These are phyloP conservation scores for Circinella minor DNA, from an alignment of 371 early-diverging fungal species.

Conservation along the genomic window DNA sequence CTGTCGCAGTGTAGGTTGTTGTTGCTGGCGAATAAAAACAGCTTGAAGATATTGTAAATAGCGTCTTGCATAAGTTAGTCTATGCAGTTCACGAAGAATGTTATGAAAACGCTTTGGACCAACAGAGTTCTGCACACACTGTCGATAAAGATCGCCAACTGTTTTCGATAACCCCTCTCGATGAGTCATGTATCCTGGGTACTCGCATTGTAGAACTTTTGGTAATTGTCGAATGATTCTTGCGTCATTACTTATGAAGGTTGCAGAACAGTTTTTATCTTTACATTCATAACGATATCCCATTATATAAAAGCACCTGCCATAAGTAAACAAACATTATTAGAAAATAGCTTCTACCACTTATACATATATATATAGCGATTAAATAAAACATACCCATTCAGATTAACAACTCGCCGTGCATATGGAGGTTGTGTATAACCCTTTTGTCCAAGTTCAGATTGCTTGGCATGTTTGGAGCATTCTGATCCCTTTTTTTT, in stretches of 20 bases:
- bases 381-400: background rate
- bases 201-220: background rate
- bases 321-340: background rate
- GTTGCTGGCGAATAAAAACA: background rate
- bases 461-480: too few species aligned
- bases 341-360: background rate
- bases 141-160: background rate
- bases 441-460: background rate
- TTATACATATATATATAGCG: background rate
- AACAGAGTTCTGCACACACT: background rate
- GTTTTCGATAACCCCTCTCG: background rate
- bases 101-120: slow-evolving; percentile 1
- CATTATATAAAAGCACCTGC: background rate
- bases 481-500: too few species aligned
- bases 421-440: background rate
- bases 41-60: background rate
- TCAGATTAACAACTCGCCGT: background rate
- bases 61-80: background rate
- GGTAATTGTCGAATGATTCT: background rate
- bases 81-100: background rate
- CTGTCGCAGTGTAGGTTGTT: too few species aligned
- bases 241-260: background rate
- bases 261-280: background rate
- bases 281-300: background rate
- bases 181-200: background rate